Conservation (phyloP, 352 stramenopile species). For the Blastocystis sp. region DNA sequence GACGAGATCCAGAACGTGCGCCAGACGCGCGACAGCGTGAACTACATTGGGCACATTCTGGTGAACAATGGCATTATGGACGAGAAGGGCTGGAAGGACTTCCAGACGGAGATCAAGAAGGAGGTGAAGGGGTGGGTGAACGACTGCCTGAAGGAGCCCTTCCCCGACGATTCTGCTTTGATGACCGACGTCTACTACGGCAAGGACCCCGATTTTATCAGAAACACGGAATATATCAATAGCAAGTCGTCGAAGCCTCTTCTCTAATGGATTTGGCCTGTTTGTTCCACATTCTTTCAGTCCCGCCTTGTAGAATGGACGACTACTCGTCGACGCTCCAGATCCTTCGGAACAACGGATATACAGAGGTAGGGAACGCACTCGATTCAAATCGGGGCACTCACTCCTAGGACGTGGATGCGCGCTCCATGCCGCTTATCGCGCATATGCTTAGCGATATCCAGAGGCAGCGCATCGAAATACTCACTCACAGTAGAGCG, state of each 20-base stretch:
- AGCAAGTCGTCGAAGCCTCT: constrained; percentile 77
- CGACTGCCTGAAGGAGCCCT: constrained; percentile 78
- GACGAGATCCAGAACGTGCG: constrained; percentile 98
- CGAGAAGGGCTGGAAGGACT: constrained; percentile 81
- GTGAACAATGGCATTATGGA: constrained; percentile 93
- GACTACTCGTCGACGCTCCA: constrained; percentile 1
- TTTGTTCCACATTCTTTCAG: constrained; percentile 22
- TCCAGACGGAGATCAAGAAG: constrained; percentile 96
- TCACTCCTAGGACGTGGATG: constrained; percentile 9
- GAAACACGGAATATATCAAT: constrained; percentile 91
- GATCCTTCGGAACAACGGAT: background rate
- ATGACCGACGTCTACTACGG: constrained; percentile 85
- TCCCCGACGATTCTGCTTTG: constrained; percentile 80
- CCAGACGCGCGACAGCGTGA: constrained; percentile 92
- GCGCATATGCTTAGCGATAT: constrained; percentile 21
- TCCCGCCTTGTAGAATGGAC: background rate
- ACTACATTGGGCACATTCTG: constrained; percentile 74
- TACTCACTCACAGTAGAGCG: background rate
- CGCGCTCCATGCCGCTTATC: background rate
- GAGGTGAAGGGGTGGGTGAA: constrained; percentile 94
- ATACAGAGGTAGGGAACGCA: background rate
- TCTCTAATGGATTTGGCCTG: constrained; percentile 56
- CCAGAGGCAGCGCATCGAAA: constrained; percentile 9
- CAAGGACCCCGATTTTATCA: constrained; percentile 89
- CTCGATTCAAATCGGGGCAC: background rate